phyloP scores from a whole-genome alignment of 1,139 yeast species.

The Barnettozyma hawaiiensis region DNA sequence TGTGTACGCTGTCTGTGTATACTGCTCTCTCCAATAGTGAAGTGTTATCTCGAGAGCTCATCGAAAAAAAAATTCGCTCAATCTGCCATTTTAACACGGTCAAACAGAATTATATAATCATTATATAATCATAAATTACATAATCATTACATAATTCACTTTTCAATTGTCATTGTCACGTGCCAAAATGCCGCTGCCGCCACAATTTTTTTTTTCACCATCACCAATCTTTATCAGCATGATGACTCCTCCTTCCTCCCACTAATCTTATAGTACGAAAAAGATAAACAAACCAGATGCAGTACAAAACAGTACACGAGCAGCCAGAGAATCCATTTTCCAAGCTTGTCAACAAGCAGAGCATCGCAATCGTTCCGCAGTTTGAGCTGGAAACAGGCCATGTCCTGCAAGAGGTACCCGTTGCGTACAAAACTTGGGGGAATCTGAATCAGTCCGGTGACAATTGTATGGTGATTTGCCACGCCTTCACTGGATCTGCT shows the following conservation, averaged over 20 bases:
- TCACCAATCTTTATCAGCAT: too few species aligned
- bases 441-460: constrained; percentile 56
- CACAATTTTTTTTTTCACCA: too few species aligned
- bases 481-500: constrained; percentile 92
- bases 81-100: too few species aligned
- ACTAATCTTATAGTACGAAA: not conserved
- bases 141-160: too few species aligned
- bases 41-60: not conserved
- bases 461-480: constrained; percentile 84
- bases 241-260: not conserved
- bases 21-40: too few species aligned
- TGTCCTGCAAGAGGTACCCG: constrained; percentile 65
- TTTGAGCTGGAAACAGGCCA: constrained; percentile 81
- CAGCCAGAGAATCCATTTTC: constrained; percentile 57
- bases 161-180: too few species aligned
- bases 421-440: constrained; percentile 97
- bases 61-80: not conserved
- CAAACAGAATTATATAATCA: too few species aligned
- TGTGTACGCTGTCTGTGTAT: not conserved
- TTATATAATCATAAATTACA: too few species aligned
- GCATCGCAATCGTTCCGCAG: constrained; percentile 73
- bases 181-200: too few species aligned
- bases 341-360: constrained; percentile 71
- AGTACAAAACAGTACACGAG: constrained; percentile 10
- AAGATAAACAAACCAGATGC: constrained; percentile 6